These are phyloP conservation scores for Leishmania arabica DNA, from an alignment of 208 protist species.

Conservation along the genomic window DNA sequence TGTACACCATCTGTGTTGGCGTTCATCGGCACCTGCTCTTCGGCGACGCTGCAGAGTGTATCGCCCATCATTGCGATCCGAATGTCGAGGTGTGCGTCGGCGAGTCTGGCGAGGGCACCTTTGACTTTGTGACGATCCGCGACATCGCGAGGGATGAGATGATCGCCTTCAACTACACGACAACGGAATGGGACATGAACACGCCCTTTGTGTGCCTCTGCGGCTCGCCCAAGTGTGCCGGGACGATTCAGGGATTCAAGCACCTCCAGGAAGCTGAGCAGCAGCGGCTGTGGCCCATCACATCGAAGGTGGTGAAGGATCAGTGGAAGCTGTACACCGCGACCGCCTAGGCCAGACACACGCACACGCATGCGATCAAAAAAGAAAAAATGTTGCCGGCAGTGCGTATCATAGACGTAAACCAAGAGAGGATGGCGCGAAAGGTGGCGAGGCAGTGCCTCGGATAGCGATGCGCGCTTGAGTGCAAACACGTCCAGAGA, in stretches of 20 bases:
- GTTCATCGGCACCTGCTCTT: slow-evolving; percentile 78
- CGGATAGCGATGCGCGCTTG: background rate
- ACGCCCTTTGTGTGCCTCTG: slow-evolving; percentile 86
- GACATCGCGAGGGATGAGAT: slow-evolving; percentile 69
- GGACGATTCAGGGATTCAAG: slow-evolving; percentile 72
- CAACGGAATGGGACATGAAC: slow-evolving; percentile 91
- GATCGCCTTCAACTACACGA: slow-evolving; percentile 90
- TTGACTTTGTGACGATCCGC: slow-evolving; percentile 75
- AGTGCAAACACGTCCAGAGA: background rate
- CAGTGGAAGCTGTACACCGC: slow-evolving; percentile 17
- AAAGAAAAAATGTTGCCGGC: background rate
- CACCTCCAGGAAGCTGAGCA: slow-evolving; percentile 58
- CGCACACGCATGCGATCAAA: background rate
- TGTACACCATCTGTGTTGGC: slow-evolving; percentile 90
- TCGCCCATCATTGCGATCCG: slow-evolving; percentile 88
- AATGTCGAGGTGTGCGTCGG: slow-evolving; percentile 71
- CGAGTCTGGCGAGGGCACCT: slow-evolving; percentile 43
- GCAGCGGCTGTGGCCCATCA: slow-evolving; percentile 79
- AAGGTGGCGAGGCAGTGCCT: background rate
- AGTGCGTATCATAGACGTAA: background rate
- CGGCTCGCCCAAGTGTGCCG: slow-evolving; percentile 59
- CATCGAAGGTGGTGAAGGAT: slow-evolving; percentile 58
- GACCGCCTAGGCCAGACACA: background rate
- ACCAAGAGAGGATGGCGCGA: background rate
- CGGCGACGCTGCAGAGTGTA: slow-evolving; percentile 85